These are phyloP conservation scores for Paramecium pentaurelia DNA, from an alignment of 73 alveolate genomes.

Conservation along the genomic window DNA sequence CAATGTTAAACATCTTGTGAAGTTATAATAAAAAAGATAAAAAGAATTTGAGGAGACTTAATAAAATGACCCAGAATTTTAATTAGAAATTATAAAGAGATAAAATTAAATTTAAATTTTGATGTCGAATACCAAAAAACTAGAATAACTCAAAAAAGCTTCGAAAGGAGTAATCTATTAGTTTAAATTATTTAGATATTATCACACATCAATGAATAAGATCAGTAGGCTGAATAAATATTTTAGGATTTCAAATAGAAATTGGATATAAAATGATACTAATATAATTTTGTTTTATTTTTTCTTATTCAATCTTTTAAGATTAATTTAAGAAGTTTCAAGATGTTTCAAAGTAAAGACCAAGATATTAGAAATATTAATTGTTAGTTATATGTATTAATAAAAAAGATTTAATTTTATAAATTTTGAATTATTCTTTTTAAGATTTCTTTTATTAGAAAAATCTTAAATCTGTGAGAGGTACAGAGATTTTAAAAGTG, in stretches of 20 bases:
- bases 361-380: background rate
- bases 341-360: background rate
- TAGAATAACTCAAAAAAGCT: slow-evolving; percentile 1
- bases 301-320: background rate
- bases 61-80: slow-evolving; percentile 19
- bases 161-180: background rate
- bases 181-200: background rate
- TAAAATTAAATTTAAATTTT: background rate
- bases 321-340: background rate
- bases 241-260: background rate
- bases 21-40: background rate
- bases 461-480: too few relatives aligned
- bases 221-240: background rate
- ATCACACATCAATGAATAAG: background rate
- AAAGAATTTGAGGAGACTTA: background rate
- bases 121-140: background rate
- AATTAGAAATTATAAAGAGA: slow-evolving; percentile 19
- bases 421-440: background rate
- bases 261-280: background rate
- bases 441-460: too few relatives aligned
- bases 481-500: too few relatives aligned
- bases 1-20: slow-evolving; percentile 7
- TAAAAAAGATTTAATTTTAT: background rate
- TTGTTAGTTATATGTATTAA: background rate
- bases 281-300: background rate